Base-by-base conservation (phyloP, 1,284 basidiomycete genomes). In the Sporisorium sorghi region DNA sequence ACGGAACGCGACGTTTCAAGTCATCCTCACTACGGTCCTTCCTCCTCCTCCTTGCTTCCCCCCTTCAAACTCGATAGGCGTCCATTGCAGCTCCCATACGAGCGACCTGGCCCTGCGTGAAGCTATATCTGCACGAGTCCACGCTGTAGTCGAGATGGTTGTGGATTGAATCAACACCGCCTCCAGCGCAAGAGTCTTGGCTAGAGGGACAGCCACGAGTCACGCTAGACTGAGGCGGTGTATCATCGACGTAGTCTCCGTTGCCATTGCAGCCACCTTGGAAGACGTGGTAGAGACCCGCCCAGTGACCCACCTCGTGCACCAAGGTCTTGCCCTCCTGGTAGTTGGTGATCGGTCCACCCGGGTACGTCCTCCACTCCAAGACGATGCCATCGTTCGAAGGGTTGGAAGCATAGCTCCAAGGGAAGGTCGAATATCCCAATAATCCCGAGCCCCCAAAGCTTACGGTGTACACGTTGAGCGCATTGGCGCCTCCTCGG, bases 211-310 rank as follows among this genome's bases (percentile, higher is more conserved):
- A 77, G 2, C 75, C 75, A 8, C 24, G 33, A 3, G 75, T 71
- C 4, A 67, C 65, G 6, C 50, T 62, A 2, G 54, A 60, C 51
- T 77, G 75, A 19, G 75, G 63, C 46, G 88, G 87, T 5, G 88
- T 89, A 40, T 89, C 89, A 40, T 79, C 73, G 59, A 90, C 88
- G 46, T 72, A 75, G 79, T 89, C 88, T 9, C 88, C 89, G n/a
- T 81, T 55, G 57, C 86, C 86, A 28, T 74, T 76, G 86, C 88
- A 89, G 4, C 88, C 88, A 26, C 88, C 88, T 77, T 89, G 87
- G 86, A 89, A 89, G 44, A 88, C 88, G 81, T 89, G 88, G 84
- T 88, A 89, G 26, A 89, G 85, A 55, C 88, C 88, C 66, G 88
- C 56, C 76, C 73, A 80, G 63, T 73, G 64, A 15, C 68, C 74